phyloP scores from a whole-genome alignment of 2,329 filamentous ascomycete species.

The Alternaria infectoria region DNA sequence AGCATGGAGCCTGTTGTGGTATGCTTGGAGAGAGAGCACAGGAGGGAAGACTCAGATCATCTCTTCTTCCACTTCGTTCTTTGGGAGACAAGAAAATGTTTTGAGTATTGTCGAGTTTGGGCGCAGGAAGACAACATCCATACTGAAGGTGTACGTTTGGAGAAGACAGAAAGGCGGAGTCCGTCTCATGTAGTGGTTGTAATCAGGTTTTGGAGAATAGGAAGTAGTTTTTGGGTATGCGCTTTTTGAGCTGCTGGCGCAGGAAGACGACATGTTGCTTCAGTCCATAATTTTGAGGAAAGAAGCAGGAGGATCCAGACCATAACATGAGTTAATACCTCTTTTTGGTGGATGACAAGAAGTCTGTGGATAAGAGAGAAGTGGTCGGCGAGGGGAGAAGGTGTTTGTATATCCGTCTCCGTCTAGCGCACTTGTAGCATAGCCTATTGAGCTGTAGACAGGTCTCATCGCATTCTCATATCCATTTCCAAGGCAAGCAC shows the following conservation, averaged over 20 bases:
- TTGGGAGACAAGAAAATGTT: background rate
- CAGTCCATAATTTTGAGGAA: background rate
- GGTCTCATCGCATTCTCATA: background rate
- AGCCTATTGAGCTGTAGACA: background rate
- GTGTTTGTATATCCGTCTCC: background rate
- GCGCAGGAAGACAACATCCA: background rate
- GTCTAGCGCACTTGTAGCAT: background rate
- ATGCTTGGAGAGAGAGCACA: background rate
- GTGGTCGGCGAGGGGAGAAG: accelerated
- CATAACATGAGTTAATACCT: accelerated
- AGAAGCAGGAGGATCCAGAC: background rate
- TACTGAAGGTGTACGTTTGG: no score
- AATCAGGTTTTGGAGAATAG: background rate
- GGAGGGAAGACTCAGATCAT: background rate
- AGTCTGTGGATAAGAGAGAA: background rate
- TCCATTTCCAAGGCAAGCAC: background rate
- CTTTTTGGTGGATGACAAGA: background rate
- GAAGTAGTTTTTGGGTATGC: background rate
- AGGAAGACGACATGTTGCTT: background rate
- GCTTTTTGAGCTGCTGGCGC: background rate
- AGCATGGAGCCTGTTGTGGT: no score
- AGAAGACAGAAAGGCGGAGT: background rate
- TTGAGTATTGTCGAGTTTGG: background rate
- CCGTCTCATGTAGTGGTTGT: background rate
- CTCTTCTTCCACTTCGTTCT: accelerated